Conservation (phyloP, 2,329 filamentous ascomycete genomes). For the Madurella mycetomatis region DNA sequence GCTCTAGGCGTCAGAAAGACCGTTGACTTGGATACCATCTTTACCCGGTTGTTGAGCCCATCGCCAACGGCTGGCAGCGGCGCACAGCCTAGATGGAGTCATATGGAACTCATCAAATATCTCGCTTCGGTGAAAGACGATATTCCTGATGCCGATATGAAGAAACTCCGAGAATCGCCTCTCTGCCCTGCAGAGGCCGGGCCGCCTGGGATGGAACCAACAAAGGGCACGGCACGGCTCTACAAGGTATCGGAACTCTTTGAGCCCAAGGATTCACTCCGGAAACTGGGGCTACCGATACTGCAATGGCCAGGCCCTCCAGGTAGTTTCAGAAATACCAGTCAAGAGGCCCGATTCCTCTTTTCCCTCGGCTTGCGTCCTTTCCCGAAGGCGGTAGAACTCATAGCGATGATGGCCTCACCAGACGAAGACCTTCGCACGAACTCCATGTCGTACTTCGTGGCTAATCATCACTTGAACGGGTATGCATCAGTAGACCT, state of each 20-base stretch:
- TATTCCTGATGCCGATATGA: conserved; percentile 78
- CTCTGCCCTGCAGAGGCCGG: conserved; percentile 77
- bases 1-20: conserved; percentile 91
- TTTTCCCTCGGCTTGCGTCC: conserved; percentile 66
- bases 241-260: conserved; percentile 77
- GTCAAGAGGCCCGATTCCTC: conserved; percentile 72
- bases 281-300: conserved; percentile 67
- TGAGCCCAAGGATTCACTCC: conserved; percentile 68
- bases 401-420: conserved; percentile 74
- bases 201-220: conserved; percentile 50
- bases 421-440: conserved; percentile 55
- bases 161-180: conserved; percentile 68
- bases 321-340: conserved; percentile 59
- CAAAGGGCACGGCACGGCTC: conserved; percentile 47
- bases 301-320: conserved; percentile 72
- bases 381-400: conserved; percentile 65
- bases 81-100: conserved; percentile 69
- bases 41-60: conserved; percentile 71
- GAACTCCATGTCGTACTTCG: conserved; percentile 74
- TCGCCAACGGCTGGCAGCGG: conserved; percentile 47
- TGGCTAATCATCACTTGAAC: conserved; percentile 73
- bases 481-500: conserved; percentile 65
- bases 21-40: conserved; percentile 89
- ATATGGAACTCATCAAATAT: conserved; percentile 92
- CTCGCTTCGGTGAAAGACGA: conserved; percentile 84